A percentile compares a stretch with the other conserved stretches of the same genome.
These are phyloP conservation scores for Aspergillus brunneoviolaceus DNA, from an alignment of 2,329 filamentous ascomycete genomes.

Conservation along the genomic window DNA sequence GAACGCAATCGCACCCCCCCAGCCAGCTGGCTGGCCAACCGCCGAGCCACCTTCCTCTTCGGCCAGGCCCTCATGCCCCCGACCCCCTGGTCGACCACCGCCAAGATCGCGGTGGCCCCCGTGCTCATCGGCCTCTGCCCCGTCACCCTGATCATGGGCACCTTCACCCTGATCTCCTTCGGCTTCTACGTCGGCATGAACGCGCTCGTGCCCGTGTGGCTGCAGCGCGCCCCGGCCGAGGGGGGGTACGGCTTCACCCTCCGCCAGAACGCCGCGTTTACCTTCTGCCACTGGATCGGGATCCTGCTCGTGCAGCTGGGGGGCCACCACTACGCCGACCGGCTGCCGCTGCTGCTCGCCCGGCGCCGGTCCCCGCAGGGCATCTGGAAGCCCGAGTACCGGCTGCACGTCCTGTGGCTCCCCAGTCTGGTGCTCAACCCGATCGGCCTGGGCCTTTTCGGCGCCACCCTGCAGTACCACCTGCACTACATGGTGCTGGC, in stretches of 20 bases:
- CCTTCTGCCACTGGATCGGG: conserved; percentile 45
- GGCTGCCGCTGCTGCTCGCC: conserved; percentile 19
- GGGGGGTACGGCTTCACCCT: conserved; percentile 48
- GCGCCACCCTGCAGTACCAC: conserved; percentile 38
- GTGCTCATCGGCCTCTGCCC: conserved; percentile 35
- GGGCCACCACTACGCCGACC: conserved; percentile 21
- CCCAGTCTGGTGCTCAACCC: conserved; percentile 29
- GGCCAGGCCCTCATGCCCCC: conserved; percentile 22
- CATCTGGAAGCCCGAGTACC: conserved; percentile 43
- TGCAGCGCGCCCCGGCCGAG: conserved; percentile 36
- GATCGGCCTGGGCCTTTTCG: conserved; percentile 39
- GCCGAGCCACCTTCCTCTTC: conserved; percentile 30
- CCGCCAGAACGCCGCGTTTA: conserved; percentile 41
- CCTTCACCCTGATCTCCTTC: conserved; percentile 40
- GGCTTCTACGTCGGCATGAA: conserved; percentile 36
- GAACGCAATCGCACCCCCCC: conserved; percentile 20
- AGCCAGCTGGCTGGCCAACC: conserved; percentile 20
- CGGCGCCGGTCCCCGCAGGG: conserved; percentile 20
- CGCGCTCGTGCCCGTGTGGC: conserved; percentile 36
- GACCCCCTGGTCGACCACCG: conserved; percentile 9
- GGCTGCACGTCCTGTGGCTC: conserved; percentile 32
- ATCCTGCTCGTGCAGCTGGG: conserved; percentile 29
- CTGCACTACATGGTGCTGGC: conserved; percentile 39
- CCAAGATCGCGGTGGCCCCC: conserved; percentile 21
- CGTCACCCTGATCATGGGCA: conserved; percentile 39